These are phyloP conservation scores for Talaromyces sp. DNA, from an alignment of 2,329 filamentous ascomycete species.

Conservation along the genomic window DNA sequence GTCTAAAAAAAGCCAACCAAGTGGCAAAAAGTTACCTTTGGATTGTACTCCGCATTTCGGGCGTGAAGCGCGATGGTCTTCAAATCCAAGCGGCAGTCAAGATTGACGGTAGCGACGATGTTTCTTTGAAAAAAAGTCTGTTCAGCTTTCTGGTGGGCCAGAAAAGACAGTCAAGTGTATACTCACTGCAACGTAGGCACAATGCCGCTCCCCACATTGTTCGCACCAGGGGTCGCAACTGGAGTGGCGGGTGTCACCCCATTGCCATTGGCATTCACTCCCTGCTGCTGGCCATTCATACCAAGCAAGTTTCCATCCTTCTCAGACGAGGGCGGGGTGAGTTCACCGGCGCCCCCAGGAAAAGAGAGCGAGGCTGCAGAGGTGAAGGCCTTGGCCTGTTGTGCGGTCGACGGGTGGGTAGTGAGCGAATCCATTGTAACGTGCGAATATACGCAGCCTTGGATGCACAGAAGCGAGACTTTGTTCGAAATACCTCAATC, in stretches of 20 bases:
- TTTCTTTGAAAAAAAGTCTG: slow-evolving; percentile 63
- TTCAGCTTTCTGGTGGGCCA: slow-evolving; percentile 47
- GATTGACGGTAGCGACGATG: slow-evolving; percentile 97
- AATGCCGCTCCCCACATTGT: slow-evolving; percentile 77
- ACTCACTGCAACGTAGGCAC: slow-evolving; percentile 96
- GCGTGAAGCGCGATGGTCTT: slow-evolving; percentile 99
- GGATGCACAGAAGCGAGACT: slow-evolving; percentile 14
- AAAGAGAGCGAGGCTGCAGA: slow-evolving; percentile 89
- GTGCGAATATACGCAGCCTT: slow-evolving; percentile 21
- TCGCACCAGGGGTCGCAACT: slow-evolving; percentile 81
- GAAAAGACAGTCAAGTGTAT: slow-evolving; percentile 45
- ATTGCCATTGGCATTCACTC: slow-evolving; percentile 57
- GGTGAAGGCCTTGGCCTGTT: slow-evolving; percentile 93
- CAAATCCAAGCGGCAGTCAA: slow-evolving; percentile 92
- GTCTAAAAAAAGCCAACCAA: slow-evolving; percentile 23
- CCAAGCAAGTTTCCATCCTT: slow-evolving; percentile 52
- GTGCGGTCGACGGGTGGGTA: slow-evolving; percentile 84
- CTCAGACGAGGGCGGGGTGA: slow-evolving; percentile 73
- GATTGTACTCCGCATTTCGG: slow-evolving; percentile 97
- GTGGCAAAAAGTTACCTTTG: slow-evolving; percentile 66
- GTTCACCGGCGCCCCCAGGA: slow-evolving; percentile 72
- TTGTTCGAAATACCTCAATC: slow-evolving; percentile 9
- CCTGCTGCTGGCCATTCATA: slow-evolving; percentile 50
- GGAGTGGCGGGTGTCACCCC: slow-evolving; percentile 86
- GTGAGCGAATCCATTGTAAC: slow-evolving; percentile 78